Conservation (phyloP, 148 eudicot genomes). For the Suaeda aralocaspica region DNA sequence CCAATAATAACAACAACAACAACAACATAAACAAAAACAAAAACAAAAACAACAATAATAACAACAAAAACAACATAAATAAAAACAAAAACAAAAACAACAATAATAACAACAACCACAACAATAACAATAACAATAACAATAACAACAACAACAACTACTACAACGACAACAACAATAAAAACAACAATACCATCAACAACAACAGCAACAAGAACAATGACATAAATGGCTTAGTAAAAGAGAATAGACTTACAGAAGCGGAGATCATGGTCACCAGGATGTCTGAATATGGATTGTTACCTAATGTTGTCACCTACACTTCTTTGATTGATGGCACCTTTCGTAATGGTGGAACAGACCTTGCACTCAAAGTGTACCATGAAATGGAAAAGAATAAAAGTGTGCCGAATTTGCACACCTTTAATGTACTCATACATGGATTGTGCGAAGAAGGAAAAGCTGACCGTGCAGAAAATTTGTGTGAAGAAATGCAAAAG, state of each 20-base stretch:
- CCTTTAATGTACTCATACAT: constrained; percentile 60
- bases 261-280: constrained; percentile 43
- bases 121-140: too few relatives aligned
- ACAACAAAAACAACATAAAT: too few relatives aligned
- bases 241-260: constrained; percentile 39
- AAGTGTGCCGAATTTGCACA: constrained; percentile 54
- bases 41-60: too few relatives aligned
- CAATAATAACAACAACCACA: too few relatives aligned
- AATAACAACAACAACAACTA: too few relatives aligned
- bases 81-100: too few relatives aligned
- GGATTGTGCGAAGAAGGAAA: constrained; percentile 63
- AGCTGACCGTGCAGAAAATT: constrained; percentile 49
- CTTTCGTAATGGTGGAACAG: constrained; percentile 46
- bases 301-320: constrained; percentile 64
- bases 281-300: constrained; percentile 42
- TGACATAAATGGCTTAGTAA: constrained; percentile 56
- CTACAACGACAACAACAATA: too few relatives aligned
- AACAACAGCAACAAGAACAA: too few relatives aligned
- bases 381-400: constrained; percentile 52
- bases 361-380: constrained; percentile 53
- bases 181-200: too few relatives aligned
- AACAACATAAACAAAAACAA: too few relatives aligned
- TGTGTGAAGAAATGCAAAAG: constrained; percentile 50
- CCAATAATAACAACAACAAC: too few relatives aligned
- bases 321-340: constrained; percentile 65